Conservation (phyloP, 208 protist species). For the Wallacemonas sp. region DNA sequence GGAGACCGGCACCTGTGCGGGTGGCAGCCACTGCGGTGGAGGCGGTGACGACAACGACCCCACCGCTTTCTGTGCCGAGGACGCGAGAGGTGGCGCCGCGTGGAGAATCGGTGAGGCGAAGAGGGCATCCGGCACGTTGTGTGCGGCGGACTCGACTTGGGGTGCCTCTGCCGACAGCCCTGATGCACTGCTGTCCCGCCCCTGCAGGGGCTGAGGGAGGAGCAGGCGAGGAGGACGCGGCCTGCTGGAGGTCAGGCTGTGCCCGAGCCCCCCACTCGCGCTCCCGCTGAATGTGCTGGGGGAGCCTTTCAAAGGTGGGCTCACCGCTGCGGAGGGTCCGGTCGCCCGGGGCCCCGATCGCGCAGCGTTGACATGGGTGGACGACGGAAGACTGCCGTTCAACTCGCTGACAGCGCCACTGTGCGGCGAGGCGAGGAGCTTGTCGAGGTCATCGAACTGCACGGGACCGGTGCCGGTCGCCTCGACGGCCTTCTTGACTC, state of each 20-base stretch:
- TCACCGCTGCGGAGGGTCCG: not conserved
- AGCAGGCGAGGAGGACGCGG: not conserved
- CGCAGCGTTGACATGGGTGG: not conserved
- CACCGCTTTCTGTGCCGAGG: too few relatives aligned
- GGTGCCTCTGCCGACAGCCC: too few relatives aligned
- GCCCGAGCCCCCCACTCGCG: not conserved
- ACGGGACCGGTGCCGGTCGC: slow-evolving; percentile 1
- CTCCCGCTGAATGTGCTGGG: not conserved
- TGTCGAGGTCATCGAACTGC: slow-evolving; percentile 1
- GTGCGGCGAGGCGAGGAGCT: not conserved
- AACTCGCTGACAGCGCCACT: not conserved
- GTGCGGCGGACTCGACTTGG: not conserved
- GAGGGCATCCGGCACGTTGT: not conserved
- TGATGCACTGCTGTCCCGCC: not conserved
- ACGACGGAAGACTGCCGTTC: not conserved
- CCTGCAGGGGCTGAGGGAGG: not conserved
- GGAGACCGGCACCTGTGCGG: too few relatives aligned
- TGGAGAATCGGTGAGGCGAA: slow-evolving; percentile 7
- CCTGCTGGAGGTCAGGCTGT: not conserved
- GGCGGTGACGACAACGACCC: too few relatives aligned
- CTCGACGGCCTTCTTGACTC: slow-evolving; percentile 3
- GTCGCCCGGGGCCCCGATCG: too few relatives aligned
- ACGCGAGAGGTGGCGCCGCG: not conserved
- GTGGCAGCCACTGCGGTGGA: too few relatives aligned
- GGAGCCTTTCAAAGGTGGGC: not conserved